These are phyloP conservation scores for Kwoniella pini DNA, from an alignment of 768 basidiomycete genomes.

Conservation along the genomic window DNA sequence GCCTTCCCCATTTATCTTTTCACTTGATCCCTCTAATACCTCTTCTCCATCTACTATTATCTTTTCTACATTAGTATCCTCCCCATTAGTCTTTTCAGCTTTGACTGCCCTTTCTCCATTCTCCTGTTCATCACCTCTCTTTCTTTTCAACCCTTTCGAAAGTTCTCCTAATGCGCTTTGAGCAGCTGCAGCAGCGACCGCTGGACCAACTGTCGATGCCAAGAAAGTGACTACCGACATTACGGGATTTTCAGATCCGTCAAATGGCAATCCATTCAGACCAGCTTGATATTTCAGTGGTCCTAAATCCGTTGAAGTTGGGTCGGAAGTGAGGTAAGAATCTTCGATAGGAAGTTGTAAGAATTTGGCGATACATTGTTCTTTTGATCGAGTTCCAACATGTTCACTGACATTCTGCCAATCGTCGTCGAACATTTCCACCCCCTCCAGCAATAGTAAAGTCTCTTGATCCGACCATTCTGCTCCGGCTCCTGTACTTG, in stretches of 20 bases:
- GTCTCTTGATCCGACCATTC: constrained; percentile 90
- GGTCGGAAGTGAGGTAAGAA: constrained; percentile 69
- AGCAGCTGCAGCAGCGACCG: constrained; percentile 89
- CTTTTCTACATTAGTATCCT: constrained; percentile 22
- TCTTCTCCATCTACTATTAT: constrained; percentile 60
- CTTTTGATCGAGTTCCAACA: constrained; percentile 84
- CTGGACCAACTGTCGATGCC: constrained; percentile 78
- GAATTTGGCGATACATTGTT: constrained; percentile 95
- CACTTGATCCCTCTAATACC: neutral
- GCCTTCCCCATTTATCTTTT: constrained; percentile 9
- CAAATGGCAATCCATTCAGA: constrained; percentile 72
- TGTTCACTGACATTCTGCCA: constrained; percentile 92
- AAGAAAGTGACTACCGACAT: constrained; percentile 98
- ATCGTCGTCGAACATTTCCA: constrained; percentile 98
- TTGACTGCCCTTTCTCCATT: constrained; percentile 26
- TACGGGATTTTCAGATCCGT: constrained; percentile 94
- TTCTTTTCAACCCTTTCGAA: constrained; percentile 61
- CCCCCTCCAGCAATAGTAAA: constrained; percentile 83
- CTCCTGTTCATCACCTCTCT: constrained; percentile 41
- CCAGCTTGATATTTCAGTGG: constrained; percentile 47
- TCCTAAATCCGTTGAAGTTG: constrained; percentile 44
- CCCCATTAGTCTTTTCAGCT: constrained; percentile 17
- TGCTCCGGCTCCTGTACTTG: constrained; percentile 58
- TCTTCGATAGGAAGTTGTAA: constrained; percentile 96
- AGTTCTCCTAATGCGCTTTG: constrained; percentile 83